phyloP scores from a whole-genome alignment of 345 rosid species.

The Balakata baccata region DNA sequence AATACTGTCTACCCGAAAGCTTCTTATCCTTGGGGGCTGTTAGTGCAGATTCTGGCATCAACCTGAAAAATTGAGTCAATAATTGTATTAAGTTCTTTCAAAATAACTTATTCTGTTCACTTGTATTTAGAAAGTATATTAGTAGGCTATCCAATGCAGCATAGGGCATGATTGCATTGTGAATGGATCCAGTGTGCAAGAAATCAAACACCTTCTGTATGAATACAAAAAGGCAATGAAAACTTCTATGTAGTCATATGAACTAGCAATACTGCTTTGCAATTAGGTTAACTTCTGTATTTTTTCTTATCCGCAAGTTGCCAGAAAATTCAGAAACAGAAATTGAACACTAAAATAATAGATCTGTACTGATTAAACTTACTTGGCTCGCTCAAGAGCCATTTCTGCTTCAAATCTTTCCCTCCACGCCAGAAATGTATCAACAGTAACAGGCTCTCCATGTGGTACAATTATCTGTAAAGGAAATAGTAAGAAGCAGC shows the following conservation, averaged over 20 bases:
- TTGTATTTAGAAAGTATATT: too few relatives aligned
- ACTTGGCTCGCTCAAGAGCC: conserved; percentile 97
- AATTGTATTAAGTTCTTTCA: background rate
- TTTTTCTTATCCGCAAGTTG: background rate
- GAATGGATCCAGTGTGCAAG: background rate
- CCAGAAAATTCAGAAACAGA: background rate
- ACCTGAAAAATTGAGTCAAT: conserved; percentile 36
- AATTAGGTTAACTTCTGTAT: background rate
- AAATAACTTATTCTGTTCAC: background rate
- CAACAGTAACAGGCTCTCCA: conserved; percentile 95
- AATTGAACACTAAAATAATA: background rate
- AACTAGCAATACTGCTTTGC: background rate
- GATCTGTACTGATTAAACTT: conserved; percentile 29
- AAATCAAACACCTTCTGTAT: background rate
- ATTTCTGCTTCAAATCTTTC: conserved; percentile 96
- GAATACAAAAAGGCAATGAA: background rate
- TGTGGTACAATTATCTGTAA: conserved; percentile 79
- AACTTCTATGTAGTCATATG: background rate
- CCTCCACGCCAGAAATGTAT: conserved; percentile 92
- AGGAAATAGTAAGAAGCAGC: conserved; percentile 10
- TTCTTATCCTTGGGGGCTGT: conserved; percentile 73
- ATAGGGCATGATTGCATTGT: background rate
- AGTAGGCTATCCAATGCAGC: background rate
- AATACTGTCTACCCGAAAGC: conserved; percentile 91
- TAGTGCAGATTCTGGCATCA: conserved; percentile 92